These are phyloP conservation scores for Aspergillus sergii DNA, from an alignment of 2,329 filamentous ascomycete genomes.

Conservation along the genomic window DNA sequence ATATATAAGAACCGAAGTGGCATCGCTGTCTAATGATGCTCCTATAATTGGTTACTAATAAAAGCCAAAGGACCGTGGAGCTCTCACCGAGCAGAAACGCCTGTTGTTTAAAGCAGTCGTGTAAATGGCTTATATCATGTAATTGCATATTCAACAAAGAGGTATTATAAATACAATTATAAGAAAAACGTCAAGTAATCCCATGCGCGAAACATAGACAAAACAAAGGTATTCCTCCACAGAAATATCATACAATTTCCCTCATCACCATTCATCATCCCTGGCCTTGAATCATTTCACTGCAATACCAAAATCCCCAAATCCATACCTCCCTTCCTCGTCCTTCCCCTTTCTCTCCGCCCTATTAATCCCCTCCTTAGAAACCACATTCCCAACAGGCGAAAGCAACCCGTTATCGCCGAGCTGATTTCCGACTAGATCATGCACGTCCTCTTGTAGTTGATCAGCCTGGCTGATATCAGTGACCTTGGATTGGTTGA, in stretches of 20 bases:
- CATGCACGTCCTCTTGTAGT: conserved; percentile 55
- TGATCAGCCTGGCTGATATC: conserved; percentile 54
- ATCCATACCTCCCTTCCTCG: conserved; percentile 48
- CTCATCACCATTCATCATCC: conserved; percentile 13
- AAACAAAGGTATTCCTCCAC: background rate
- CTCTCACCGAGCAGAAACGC: accelerated
- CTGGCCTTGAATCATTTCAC: background rate
- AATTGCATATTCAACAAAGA: too few species aligned
- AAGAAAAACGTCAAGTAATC: too few species aligned
- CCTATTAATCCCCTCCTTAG: conserved; percentile 58
- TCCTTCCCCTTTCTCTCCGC: conserved; percentile 58
- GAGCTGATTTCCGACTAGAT: conserved; percentile 52
- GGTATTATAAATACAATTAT: too few species aligned
- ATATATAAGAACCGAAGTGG: too few species aligned
- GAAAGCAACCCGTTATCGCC: conserved; percentile 55
- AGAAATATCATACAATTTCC: background rate
- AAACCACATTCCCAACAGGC: conserved; percentile 51
- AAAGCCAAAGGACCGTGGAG: too few species aligned
- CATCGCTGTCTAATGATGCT: too few species aligned
- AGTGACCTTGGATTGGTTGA: conserved; percentile 56
- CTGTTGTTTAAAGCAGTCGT: too few species aligned
- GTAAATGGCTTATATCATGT: too few species aligned
- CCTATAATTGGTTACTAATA: too few species aligned
- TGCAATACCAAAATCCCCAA: conserved; percentile 16
- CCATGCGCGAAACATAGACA: too few species aligned